Percentiles rank a stretch among this genome's conserved stretches.
Conservation (phyloP, 2,329 filamentous ascomycete genomes). For the Colletotrichum sp. region DNA sequence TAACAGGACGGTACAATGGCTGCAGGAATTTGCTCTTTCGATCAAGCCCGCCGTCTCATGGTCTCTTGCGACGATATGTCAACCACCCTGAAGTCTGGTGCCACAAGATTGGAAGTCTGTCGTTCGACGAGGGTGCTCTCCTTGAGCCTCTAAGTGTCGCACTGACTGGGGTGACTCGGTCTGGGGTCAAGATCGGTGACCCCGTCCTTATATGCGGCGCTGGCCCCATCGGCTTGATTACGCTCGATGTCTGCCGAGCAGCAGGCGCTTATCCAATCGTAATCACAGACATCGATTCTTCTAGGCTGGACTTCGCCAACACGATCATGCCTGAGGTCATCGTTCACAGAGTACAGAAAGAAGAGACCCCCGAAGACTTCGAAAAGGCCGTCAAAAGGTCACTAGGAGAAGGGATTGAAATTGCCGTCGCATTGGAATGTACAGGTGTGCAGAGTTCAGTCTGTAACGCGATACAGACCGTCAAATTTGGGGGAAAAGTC, state of each 20-base stretch:
- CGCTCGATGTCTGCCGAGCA: conserved; percentile 81
- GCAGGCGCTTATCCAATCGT: conserved; percentile 90
- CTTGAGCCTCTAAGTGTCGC: conserved; percentile 91
- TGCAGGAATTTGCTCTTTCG: conserved; percentile 87
- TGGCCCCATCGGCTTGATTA: conserved; percentile 91
- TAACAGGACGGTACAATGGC: conserved; percentile 94
- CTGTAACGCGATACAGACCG: neutral
- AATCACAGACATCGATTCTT: conserved; percentile 93
- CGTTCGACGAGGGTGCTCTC: conserved; percentile 87
- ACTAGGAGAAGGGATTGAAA: neutral
- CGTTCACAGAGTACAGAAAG: conserved; percentile 72
- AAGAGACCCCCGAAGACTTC: neutral
- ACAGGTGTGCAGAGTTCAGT: neutral
- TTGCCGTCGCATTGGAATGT: neutral
- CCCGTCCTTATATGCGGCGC: conserved; percentile 89
- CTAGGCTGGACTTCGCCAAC: conserved; percentile 83
- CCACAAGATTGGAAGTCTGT: conserved; percentile 93
- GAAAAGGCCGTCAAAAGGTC: neutral
- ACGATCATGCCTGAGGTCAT: conserved; percentile 78
- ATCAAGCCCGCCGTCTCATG: conserved; percentile 87
- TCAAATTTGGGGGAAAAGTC: neutral
- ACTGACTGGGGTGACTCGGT: conserved; percentile 85
- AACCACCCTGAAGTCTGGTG: conserved; percentile 95
- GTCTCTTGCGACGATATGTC: conserved; percentile 88
- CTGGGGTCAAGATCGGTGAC: conserved; percentile 82